phyloP scores from a whole-genome alignment of 768 basidiomycete genomes.

The Leucosporidium scottii region DNA sequence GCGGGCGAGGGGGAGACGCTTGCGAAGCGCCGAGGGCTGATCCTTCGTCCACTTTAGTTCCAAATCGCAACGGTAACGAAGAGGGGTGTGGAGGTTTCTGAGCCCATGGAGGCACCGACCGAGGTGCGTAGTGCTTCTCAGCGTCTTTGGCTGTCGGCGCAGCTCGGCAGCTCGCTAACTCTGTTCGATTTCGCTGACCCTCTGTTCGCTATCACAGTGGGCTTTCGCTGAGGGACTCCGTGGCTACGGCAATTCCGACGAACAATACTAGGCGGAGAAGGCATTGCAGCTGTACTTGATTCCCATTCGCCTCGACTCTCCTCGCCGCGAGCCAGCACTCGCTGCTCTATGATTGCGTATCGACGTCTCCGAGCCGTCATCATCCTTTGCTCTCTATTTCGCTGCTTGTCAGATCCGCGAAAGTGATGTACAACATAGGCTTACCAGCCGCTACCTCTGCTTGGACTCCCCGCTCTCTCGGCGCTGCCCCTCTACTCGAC shows the following conservation, averaged over 20 bases:
- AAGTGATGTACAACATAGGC: background rate
- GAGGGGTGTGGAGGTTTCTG: constrained; percentile 68
- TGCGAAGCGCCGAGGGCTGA: background rate
- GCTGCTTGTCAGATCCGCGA: background rate
- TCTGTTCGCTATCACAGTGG: constrained; percentile 49
- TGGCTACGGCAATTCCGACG: constrained; percentile 46
- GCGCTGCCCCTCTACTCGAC: constrained; percentile 7
- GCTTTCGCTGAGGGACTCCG: constrained; percentile 83
- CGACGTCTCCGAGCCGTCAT: too few relatives aligned
- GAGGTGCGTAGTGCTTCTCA: constrained; percentile 32
- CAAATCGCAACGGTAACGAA: constrained; percentile 87
- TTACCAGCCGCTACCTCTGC: background rate
- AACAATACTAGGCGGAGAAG: background rate
- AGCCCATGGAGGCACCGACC: constrained; percentile 66
- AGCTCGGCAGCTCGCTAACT: too few relatives aligned
- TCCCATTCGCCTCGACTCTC: background rate
- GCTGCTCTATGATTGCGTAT: too few relatives aligned
- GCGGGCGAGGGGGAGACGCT: background rate
- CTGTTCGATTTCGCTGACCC: too few relatives aligned
- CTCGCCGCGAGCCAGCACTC: background rate
- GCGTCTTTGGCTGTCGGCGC: too few relatives aligned
- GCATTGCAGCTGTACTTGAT: background rate
- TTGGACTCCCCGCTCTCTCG: too few relatives aligned
- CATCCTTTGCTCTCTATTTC: background rate
- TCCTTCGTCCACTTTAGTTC: constrained; percentile 52